Conservation (phyloP, 148 eudicot genomes). For the Salicornia ramosissima region DNA sequence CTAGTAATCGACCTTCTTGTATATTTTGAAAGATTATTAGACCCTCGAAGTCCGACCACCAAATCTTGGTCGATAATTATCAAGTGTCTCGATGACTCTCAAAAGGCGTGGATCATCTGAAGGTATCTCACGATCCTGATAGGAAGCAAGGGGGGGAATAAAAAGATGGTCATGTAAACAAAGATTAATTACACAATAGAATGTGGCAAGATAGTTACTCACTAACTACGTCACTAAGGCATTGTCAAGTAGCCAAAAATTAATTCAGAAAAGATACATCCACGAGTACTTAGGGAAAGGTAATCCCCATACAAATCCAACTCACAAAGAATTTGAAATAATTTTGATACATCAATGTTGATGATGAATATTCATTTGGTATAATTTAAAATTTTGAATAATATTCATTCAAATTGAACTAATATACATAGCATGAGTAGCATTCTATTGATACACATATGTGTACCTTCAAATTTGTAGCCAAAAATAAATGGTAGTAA, state of each 20-base stretch:
- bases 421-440: too few relatives aligned
- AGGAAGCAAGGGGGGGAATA: not conserved
- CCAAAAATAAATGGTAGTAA: too few relatives aligned
- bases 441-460: too few relatives aligned
- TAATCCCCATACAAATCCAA: too few relatives aligned
- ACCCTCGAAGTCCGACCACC: not conserved
- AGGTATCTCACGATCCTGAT: conserved; percentile 77
- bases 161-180: not conserved
- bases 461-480: too few relatives aligned
- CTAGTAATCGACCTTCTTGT: not conserved
- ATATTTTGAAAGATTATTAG: not conserved
- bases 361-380: too few relatives aligned
- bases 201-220: not conserved
- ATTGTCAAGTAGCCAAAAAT: not conserved
- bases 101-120: conserved; percentile 64
- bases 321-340: too few relatives aligned
- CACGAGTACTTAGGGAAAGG: too few relatives aligned
- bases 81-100: conserved; percentile 35
- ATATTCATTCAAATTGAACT: too few relatives aligned
- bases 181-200: not conserved
- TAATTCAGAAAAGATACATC: too few relatives aligned
- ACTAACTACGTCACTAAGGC: not conserved
- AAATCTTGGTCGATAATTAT: conserved; percentile 30
- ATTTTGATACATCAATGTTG: too few relatives aligned
- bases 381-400: too few relatives aligned